Conservation (phyloP, 352 stramenopile genomes). For the Globisporangium cylindrosporum region DNA sequence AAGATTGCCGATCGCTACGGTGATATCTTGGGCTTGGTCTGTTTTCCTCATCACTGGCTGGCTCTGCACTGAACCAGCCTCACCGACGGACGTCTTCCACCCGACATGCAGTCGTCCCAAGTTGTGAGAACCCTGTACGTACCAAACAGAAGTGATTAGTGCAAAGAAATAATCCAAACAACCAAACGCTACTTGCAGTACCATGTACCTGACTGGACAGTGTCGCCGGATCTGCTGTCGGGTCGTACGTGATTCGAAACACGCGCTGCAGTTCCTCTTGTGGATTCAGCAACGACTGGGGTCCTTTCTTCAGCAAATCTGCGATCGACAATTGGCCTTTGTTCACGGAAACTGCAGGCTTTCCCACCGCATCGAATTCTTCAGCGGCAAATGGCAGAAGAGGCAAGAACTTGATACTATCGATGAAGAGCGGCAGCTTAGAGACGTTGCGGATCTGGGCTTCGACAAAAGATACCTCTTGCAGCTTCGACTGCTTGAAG, state of each 20-base stretch:
- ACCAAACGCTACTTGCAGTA: neutral
- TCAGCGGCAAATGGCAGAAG: conserved; percentile 49
- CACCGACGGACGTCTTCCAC: conserved; percentile 80
- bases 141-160: neutral
- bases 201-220: conserved; percentile 31
- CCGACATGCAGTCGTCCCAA: conserved; percentile 73
- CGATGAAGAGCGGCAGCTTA: conserved; percentile 75
- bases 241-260: conserved; percentile 56
- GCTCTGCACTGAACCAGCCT: conserved; percentile 78
- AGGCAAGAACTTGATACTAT: conserved; percentile 78
- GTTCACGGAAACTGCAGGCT: neutral
- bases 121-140: conserved; percentile 52
- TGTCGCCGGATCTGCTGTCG: conserved; percentile 28
- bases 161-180: neutral
- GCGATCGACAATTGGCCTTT: neutral
- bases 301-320: conserved; percentile 31
- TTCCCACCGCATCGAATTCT: conserved; percentile 28
- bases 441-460: conserved; percentile 82
- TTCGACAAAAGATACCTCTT: conserved; percentile 63
- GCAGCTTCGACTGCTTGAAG: conserved; percentile 70
- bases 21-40: conserved; percentile 38
- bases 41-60: conserved; percentile 74
- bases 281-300: conserved; percentile 65
- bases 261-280: conserved; percentile 81
- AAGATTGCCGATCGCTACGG: conserved; percentile 37